Conservation (phyloP, 176 grass and related monocot genomes). For the Triticum urartu region DNA sequence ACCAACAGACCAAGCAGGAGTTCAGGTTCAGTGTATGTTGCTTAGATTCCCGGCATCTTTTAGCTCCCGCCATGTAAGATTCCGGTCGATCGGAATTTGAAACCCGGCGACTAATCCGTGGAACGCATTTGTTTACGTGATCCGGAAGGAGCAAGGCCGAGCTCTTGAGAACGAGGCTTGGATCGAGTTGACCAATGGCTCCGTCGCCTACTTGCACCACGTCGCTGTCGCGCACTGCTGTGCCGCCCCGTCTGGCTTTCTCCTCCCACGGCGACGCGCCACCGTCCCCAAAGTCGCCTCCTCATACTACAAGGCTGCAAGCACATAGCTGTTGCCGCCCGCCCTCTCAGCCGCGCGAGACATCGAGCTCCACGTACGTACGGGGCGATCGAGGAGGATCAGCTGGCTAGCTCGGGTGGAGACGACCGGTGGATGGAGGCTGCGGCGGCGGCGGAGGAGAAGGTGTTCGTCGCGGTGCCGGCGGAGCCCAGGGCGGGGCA, state of each 20-base stretch:
- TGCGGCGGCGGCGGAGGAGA: conserved; percentile 1
- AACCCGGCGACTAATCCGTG: not conserved
- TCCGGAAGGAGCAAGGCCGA: not conserved
- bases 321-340: not conserved
- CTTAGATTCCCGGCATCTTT: not conserved
- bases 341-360: not conserved
- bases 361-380: not conserved
- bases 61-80: not conserved
- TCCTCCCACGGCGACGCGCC: not conserved
- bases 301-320: not conserved
- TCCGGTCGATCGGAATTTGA: not conserved
- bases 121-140: not conserved
- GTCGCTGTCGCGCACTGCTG: conserved; percentile 1
- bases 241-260: not conserved
- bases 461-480: conserved; percentile 60
- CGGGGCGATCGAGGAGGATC: not conserved
- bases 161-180: not conserved
- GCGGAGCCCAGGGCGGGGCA: conserved; percentile 48
- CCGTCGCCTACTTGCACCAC: not conserved
- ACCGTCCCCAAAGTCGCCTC: not conserved
- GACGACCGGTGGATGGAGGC: not conserved
- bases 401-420: not conserved
- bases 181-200: not conserved
- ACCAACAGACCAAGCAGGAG: not conserved
- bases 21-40: not conserved